Conservation (phyloP, 768 basidiomycete genomes). For the Kwoniella heveanensis region DNA sequence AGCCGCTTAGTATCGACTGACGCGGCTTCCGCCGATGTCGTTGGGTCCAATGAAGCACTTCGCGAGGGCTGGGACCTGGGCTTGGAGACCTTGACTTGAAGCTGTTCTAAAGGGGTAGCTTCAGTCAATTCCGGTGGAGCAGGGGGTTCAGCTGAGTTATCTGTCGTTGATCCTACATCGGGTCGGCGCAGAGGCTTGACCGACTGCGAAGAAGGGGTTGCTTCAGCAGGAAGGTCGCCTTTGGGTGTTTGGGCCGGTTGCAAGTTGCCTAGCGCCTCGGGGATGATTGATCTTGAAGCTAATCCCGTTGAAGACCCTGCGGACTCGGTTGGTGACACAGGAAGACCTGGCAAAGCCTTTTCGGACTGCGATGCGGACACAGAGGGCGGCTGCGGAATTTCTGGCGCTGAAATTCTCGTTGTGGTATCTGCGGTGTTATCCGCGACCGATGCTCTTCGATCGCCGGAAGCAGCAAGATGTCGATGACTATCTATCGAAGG, state of each 20-base stretch:
- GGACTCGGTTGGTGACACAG: not conserved
- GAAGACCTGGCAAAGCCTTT: not conserved
- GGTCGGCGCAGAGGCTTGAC: not conserved
- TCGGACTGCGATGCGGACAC: not conserved
- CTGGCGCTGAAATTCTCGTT: too few species aligned
- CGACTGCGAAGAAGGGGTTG: not conserved
- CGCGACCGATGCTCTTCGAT: too few species aligned
- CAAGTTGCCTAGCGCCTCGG: not conserved
- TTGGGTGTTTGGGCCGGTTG: not conserved
- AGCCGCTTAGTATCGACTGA: constrained; percentile 2
- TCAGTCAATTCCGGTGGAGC: not conserved
- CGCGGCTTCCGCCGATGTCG: not conserved
- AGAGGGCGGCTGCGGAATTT: too few species aligned
- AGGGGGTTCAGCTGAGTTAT: not conserved
- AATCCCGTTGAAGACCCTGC: not conserved
- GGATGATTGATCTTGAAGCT: not conserved
- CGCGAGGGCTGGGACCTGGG: not conserved
- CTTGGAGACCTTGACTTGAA: not conserved
- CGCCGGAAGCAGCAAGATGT: not conserved
- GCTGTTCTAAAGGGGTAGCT: not conserved
- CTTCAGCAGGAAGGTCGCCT: not conserved
- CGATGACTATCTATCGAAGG: not conserved
- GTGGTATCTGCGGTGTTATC: too few species aligned
- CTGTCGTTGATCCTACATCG: not conserved
- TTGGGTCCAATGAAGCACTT: constrained; percentile 6